Evolutionary conservation across 805 yeast genomes (phyloP), one percentile per base, ranked within the genome.

Genomic region (Priceomyces medius): DNA sequence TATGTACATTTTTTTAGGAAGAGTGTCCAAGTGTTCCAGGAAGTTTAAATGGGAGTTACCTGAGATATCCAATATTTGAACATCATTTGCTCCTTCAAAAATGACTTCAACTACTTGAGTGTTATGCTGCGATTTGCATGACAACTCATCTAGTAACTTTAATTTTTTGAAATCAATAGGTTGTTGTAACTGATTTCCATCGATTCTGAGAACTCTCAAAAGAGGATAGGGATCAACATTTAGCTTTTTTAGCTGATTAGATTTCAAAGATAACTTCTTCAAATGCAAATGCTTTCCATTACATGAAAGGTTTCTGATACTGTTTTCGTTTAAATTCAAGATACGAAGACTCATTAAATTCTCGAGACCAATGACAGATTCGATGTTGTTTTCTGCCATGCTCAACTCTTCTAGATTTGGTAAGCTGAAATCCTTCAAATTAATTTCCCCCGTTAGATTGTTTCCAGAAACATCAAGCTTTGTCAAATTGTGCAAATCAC

Each of bases 181-280:
- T 0, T 45, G 34, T 5, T 44, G 44, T 10, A 74, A 45, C 4
- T 51, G 44, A 44, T 74, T 74, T 3, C 78, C 73, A 49, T 77
- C 81, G 12, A 74, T 50, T 31, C 76, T 59, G 28, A 78, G 53
- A 3, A 65, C 68, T 35, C 77, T 59, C 45, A 78, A 60, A 23
- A 46, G 55, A 0, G 76, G 74, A 40, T 61, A 68, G 7, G 46
- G 31, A 1, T 47, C 47, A 13, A 74, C 46, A 38, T 69, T 61
- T 17, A 76, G 49, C 2, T 36, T 29, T 16, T 45, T 45, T 23
- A 76, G 47, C 6, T 57, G 49, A 48, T 76, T 76, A 46, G 61
- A 59, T 40, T 66, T 69, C 18, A 75, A 29, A 12, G 58, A 43
- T 31, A 72, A 47, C 47, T 68, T 70, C 49, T 68, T 74, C 50